Evolutionary conservation across 2,329 filamentous ascomycete genomes (phyloP).

Genomic region (Septoria petroselini): DNA sequence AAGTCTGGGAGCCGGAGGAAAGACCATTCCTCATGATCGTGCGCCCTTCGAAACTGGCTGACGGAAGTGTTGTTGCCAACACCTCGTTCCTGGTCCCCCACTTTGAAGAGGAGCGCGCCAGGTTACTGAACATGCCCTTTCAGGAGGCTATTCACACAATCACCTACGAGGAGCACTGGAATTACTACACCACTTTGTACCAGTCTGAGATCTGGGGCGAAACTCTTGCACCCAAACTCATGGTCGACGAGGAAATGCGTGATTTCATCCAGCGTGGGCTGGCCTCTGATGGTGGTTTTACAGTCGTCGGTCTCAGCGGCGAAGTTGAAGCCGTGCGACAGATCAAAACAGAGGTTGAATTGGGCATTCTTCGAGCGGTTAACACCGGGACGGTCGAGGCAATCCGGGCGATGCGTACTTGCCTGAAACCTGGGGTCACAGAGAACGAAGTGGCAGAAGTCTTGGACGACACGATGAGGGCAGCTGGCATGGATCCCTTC

Average conservation of each 20-base stretch:
- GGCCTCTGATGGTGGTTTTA: constrained; percentile 52
- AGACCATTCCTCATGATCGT: constrained; percentile 60
- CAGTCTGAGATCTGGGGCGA: constrained; percentile 18
- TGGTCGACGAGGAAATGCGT: constrained; percentile 64
- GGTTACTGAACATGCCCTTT: constrained; percentile 58
- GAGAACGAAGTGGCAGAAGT: constrained; percentile 58
- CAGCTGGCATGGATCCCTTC: constrained; percentile 56
- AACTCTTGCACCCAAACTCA: constrained; percentile 45
- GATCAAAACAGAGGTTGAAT: constrained; percentile 55
- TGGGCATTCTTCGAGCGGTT: constrained; percentile 58
- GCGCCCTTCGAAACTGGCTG: constrained; percentile 43
- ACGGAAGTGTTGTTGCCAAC: constrained; percentile 47
- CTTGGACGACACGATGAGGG: constrained; percentile 55
- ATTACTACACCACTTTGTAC: constrained; percentile 57
- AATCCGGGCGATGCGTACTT: constrained; percentile 55
- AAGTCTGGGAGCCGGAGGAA: constrained; percentile 64
- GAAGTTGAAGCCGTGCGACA: constrained; percentile 59
- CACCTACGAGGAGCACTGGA: constrained; percentile 63
- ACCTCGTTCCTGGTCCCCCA: constrained; percentile 59
- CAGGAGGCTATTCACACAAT: constrained; percentile 53
- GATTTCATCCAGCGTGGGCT: constrained; percentile 62
- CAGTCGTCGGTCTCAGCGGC: constrained; percentile 53
- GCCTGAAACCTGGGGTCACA: constrained; percentile 56
- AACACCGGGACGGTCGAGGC: constrained; percentile 63
- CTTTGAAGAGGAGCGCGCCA: constrained; percentile 60